Conservation (phyloP, 1,139 yeast genomes). For the Protomyces macrosporus region DNA sequence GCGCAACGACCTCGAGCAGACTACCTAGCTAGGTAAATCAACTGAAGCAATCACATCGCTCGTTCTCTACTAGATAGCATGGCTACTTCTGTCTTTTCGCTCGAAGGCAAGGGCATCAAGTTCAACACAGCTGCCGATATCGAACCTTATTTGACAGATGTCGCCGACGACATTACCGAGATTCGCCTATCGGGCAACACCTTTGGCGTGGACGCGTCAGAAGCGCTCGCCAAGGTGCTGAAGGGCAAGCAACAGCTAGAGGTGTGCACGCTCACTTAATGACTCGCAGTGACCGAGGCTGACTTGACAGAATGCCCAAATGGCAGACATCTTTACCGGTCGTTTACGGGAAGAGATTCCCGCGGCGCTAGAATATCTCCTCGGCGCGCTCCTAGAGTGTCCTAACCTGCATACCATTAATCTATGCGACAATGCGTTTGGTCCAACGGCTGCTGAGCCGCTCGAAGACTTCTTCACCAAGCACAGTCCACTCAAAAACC, state of each 20-base stretch:
- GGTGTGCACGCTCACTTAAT: conserved; percentile 38
- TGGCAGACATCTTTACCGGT: conserved; percentile 91
- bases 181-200: conserved; percentile 90
- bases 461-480: conserved; percentile 69
- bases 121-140: conserved; percentile 71
- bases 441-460: conserved; percentile 89
- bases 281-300: not conserved
- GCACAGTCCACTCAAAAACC: conserved; percentile 75
- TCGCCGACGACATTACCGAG: conserved; percentile 49
- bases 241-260: conserved; percentile 43
- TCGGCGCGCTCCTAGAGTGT: conserved; percentile 67
- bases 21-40: no score
- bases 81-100: conserved; percentile 42
- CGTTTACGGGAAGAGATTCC: conserved; percentile 94
- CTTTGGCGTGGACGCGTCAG: conserved; percentile 83
- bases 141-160: conserved; percentile 55
- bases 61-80: not conserved
- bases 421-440: conserved; percentile 92
- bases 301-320: conserved; percentile 53
- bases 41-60: no score
- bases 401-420: conserved; percentile 67
- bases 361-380: conserved; percentile 61
- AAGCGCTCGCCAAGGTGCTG: conserved; percentile 59
- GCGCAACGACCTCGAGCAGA: no score
- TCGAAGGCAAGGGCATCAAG: conserved; percentile 73